These are phyloP conservation scores for Cutaneotrichosporon sp. DNA, from an alignment of 1,284 basidiomycete species.

Conservation along the genomic window DNA sequence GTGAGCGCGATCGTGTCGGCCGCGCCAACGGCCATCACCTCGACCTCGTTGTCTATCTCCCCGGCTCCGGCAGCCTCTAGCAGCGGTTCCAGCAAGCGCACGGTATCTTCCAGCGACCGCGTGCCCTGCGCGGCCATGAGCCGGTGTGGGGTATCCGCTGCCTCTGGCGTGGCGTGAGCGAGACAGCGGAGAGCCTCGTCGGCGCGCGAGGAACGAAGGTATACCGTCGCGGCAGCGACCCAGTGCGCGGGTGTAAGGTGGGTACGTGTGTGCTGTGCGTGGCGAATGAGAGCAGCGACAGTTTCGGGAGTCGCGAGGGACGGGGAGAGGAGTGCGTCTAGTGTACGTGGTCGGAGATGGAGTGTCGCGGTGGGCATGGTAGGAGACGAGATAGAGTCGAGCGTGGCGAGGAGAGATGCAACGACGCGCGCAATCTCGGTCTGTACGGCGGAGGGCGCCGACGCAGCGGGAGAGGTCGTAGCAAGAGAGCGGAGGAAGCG, in stretches of 20 bases:
- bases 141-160: background rate
- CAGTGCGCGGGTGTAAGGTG: slow-evolving; percentile 2
- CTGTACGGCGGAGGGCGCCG: background rate
- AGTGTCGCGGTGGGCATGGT: background rate
- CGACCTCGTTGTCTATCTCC: background rate
- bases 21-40: too few species aligned
- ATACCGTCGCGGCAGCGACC: background rate
- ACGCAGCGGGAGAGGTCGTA: too few species aligned
- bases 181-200: background rate
- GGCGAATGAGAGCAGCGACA: background rate
- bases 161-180: background rate
- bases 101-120: slow-evolving; percentile 1
- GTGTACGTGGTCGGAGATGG: background rate
- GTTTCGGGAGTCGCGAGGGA: background rate
- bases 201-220: background rate
- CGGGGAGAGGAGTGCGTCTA: slow-evolving; percentile 2
- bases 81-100: slow-evolving; percentile 6
- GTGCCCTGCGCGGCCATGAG: slow-evolving; percentile 3
- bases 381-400: background rate
- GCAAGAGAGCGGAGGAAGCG: background rate
- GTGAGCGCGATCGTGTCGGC: background rate
- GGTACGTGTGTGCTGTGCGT: background rate
- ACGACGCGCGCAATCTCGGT: background rate
- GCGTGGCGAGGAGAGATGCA: background rate
- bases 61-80: background rate